These are phyloP conservation scores for Pseudisothecium myosuroides DNA, from an alignment of 225 moss, liverwort and hornwort species.

Conservation along the genomic window DNA sequence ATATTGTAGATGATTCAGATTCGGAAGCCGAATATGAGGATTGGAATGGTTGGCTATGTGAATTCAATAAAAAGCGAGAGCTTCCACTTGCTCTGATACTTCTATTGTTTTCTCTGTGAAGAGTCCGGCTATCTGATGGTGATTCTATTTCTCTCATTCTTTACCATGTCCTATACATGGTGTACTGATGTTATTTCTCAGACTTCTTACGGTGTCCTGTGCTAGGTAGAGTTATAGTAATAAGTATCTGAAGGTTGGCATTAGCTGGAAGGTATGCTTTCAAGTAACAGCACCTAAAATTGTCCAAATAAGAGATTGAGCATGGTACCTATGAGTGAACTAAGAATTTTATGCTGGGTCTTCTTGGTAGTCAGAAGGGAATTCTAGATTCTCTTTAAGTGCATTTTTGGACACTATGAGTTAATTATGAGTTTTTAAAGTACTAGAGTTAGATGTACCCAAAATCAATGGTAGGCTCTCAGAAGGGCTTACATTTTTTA, in stretches of 20 bases:
- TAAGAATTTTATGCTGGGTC: background rate
- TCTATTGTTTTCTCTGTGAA: background rate
- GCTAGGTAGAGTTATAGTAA: background rate
- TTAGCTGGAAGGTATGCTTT: background rate
- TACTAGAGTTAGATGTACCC: background rate
- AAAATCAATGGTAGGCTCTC: background rate
- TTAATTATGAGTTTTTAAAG: background rate
- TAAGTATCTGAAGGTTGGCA: background rate
- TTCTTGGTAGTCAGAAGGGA: background rate
- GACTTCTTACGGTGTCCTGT: background rate
- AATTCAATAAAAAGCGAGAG: background rate
- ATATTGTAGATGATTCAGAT: background rate
- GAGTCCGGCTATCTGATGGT: background rate
- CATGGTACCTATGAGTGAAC: background rate
- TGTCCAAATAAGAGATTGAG: background rate
- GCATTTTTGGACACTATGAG: background rate
- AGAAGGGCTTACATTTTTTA: background rate
- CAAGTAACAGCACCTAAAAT: background rate
- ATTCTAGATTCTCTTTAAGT: background rate
- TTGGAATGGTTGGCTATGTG: background rate
- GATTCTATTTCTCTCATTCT: background rate
- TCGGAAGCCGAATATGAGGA: background rate
- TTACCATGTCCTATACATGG: background rate
- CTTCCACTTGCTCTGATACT: background rate
- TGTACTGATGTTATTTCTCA: background rate